These are phyloP conservation scores for Botrytis deweyae DNA, from an alignment of 2,329 filamentous ascomycete species.

Conservation along the genomic window DNA sequence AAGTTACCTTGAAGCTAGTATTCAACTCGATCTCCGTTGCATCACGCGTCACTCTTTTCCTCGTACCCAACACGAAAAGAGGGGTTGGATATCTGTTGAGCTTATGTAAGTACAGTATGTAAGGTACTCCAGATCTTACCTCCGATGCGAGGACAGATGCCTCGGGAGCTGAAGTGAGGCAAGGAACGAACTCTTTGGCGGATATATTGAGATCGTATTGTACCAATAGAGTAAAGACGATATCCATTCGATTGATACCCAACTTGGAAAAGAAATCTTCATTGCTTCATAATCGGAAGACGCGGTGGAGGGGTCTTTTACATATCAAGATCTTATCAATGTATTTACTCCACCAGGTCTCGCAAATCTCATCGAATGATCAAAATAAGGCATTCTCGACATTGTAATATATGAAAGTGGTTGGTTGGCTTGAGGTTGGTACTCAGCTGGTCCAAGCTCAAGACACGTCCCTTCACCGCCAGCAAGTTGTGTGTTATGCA, in stretches of 20 bases:
- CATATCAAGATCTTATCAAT: not conserved
- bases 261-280: not conserved
- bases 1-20: not conserved
- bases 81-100: not conserved
- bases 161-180: not conserved
- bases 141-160: not conserved
- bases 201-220: not conserved
- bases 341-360: not conserved
- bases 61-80: not conserved
- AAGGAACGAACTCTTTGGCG: not conserved
- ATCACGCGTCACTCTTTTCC: not conserved
- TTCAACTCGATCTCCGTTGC: not conserved
- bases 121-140: not conserved
- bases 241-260: not conserved
- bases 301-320: not conserved
- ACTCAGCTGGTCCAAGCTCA: not conserved
- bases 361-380: not conserved
- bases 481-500: constrained; percentile 3
- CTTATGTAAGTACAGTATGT: not conserved
- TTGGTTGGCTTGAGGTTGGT: not conserved
- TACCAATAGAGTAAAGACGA: not conserved
- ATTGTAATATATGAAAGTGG: not conserved
- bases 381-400: not conserved
- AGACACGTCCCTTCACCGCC: not conserved
- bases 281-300: not conserved